These are phyloP conservation scores for Cucurbita maxima DNA, from an alignment of 306 rosid genomes.

Conservation along the genomic window DNA sequence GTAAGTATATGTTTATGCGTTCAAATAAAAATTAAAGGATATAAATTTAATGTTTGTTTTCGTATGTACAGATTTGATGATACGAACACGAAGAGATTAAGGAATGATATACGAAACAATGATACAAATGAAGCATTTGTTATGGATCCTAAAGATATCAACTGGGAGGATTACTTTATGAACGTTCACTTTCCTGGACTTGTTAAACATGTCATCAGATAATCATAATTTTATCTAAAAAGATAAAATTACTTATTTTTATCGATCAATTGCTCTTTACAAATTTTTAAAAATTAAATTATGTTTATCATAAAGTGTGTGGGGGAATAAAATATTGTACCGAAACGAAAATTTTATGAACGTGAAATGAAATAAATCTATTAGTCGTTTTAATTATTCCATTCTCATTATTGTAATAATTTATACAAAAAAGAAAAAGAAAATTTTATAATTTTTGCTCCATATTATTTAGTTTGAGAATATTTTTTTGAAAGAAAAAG, in stretches of 20 bases:
- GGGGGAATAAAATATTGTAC: neutral
- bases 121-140: constrained; percentile 41
- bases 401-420: too few species aligned
- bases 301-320: neutral
- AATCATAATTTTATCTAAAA: neutral
- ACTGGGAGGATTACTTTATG: constrained; percentile 66
- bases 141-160: constrained; percentile 43
- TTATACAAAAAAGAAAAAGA: too few species aligned
- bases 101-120: constrained; percentile 18
- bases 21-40: neutral
- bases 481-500: too few species aligned
- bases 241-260: neutral
- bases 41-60: neutral
- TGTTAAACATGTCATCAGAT: constrained; percentile 34
- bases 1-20: constrained; percentile 19
- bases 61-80: constrained; percentile 43
- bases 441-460: too few species aligned
- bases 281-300: neutral
- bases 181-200: constrained; percentile 43
- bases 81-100: constrained; percentile 41
- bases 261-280: neutral
- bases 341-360: neutral
- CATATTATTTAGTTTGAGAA: too few species aligned
- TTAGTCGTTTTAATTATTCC: too few species aligned
- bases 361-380: neutral